Evolutionary conservation across 192 early-diverging fungal genomes (phyloP), one percentile per base, ranked within the genome.

Genomic region (Podochytrium sp.): DNA sequence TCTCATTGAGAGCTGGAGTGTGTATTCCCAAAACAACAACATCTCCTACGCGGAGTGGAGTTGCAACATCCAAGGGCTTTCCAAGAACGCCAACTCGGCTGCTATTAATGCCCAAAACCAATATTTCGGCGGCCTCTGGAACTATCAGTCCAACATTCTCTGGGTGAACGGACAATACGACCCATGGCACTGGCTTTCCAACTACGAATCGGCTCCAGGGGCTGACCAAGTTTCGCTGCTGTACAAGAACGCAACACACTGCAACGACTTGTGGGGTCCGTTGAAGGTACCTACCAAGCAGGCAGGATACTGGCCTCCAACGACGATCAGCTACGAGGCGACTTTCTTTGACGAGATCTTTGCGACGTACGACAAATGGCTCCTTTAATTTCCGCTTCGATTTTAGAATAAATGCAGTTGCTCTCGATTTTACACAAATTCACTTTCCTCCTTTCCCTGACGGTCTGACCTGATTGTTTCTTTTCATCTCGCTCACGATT

Each of bases 161-260:
- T 71, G 69, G 69, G 27, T 71, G 23, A 71, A 71, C 52, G 69
- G 69, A 10, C 23, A 57, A 29, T 60, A 51, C 23, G 69, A 71
- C 32, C 69, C 69, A 2, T 71, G 69, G 69, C 69, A 60, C 34
- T 71, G 69, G 69, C 56, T 71, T 16, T 71, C 69, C 0, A 71
- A 71, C 27, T 71, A 59, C 38, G 55, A 39, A 29, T 16, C 65
- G n/a, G 5, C 69, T 30, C 69, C 69, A 16, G 56, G 47, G 25
- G 38, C 69, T 16, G 47, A 38, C 7, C 53, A 71, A 60, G 10
- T 16, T 18, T 37, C 7, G 12, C 32, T 71, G 12, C 60, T 71
- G 39, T 60, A 53, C 43, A 0, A 23, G 27, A 71, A 71, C 42
- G 55, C 34, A 34, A 59, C 55, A 12, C 69, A 71, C 47, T 71